Evolutionary conservation across 352 stramenopile species (phyloP).

Genomic region (Globisporangium splendens): DNA sequence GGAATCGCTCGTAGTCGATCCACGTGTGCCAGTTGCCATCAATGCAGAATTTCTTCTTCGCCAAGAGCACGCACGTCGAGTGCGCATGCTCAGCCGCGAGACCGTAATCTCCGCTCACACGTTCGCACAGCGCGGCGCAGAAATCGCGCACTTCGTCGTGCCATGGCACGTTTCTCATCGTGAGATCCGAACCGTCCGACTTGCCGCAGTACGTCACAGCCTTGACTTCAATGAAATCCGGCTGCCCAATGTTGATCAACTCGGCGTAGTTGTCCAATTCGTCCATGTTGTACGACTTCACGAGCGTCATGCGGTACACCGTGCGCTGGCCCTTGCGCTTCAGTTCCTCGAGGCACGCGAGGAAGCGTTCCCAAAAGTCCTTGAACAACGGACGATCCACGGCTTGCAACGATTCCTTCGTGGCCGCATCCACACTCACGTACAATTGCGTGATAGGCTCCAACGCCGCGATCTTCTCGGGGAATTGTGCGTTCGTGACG

Average conservation of each 20-base stretch:
- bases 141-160: conserved; percentile 96
- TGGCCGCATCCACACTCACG: conserved; percentile 97
- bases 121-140: conserved; percentile 72
- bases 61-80: conserved; percentile 95
- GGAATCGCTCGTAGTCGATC: conserved; percentile 98
- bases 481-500: conserved; percentile 99
- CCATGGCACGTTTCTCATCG: conserved; percentile 98
- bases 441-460: conserved; percentile 98
- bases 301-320: conserved; percentile 95
- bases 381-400: conserved; percentile 96
- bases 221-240: conserved; percentile 96
- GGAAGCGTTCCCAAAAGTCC: conserved; percentile 97
- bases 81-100: conserved; percentile 95
- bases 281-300: conserved; percentile 98
- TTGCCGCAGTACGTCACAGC: conserved; percentile 98
- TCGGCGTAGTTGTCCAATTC: conserved; percentile 94
- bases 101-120: conserved; percentile 87
- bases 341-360: conserved; percentile 88
- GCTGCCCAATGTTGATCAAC: conserved; percentile 88
- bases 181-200: conserved; percentile 96
- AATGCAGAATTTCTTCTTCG: conserved; percentile 87
- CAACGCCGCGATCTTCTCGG: conserved; percentile 93
- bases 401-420: conserved; percentile 93
- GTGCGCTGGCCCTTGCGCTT: conserved; percentile 96
- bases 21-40: conserved; percentile 96